Evolutionary conservation across 805 yeast genomes (phyloP), one percentile per base, ranked within the genome.

Genomic region (Saturnispora kantuleensis): DNA sequence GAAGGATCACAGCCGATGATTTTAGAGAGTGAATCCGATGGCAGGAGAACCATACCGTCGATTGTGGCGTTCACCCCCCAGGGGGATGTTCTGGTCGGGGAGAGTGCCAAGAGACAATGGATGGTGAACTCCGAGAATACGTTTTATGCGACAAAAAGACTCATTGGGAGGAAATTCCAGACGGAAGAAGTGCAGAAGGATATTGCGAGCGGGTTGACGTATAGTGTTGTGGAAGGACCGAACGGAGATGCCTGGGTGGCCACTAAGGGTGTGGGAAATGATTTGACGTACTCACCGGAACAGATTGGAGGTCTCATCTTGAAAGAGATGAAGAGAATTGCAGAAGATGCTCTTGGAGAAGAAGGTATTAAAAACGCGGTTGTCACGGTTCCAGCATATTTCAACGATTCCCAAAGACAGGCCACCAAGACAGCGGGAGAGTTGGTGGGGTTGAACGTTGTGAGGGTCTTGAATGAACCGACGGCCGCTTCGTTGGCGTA

Each of bases 191-290:
- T 89, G 50, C 95, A 87, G 70, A 80, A 84, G 69, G 96, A 89
- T 66, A 72, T 86, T 59, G 73, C 74, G 57, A 81, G 83, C 68
- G 90, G 26, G 26, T 21, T 88, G 44, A 96, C 97, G 45, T 88
- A 85, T 80, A 79, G 82, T 71, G 86, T 88, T 54, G 83, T 84
- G 58, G 81, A 86, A 73, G 42, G 87, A 76, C 65, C 73, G 52
- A 89, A 89, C 64, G 96, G 96, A 54, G 97, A 89, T 63, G 96
- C 96, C 47, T 88, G 96, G 96, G 79, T 88, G 47, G 87, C 86
- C 72, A 59, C 65, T 3, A 88, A 94, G 50, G 42, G 41, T 4
- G 50, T 51, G 10, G 56, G 56, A 1, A 77, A 87, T 56, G 94
- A 90, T 56, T 77, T 84, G 65, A 69, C 72, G 52, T 89, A 88